Conservation (phyloP, 2,329 filamentous ascomycete genomes). For the Xylariaceae sp. region DNA sequence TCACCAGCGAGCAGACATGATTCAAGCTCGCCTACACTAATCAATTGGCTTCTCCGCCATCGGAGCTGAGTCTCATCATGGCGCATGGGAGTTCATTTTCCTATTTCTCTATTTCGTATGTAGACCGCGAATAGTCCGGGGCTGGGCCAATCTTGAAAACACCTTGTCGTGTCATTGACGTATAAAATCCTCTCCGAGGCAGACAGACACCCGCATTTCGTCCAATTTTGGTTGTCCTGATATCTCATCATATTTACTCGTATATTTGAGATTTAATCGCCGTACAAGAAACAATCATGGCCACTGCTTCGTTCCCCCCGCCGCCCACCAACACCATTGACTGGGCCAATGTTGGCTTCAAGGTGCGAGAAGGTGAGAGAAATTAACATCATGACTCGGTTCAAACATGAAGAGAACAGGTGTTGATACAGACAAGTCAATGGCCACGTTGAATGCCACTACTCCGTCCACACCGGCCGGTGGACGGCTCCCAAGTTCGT, state of each 20-base stretch:
- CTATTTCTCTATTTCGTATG: not conserved
- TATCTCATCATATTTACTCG: too few species aligned
- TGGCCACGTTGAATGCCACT: slow-evolving; percentile 87
- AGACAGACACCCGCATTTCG: not conserved
- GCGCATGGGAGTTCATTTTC: not conserved
- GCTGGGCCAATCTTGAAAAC: not conserved
- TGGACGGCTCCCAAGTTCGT: slow-evolving; percentile 80
- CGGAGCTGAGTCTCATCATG: slow-evolving; percentile 12
- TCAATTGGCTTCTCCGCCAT: slow-evolving; percentile 12
- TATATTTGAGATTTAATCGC: too few species aligned
- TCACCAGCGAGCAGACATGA: not conserved
- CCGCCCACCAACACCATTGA: slow-evolving; percentile 77
- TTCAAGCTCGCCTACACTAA: not conserved
- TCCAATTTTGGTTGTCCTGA: not conserved
- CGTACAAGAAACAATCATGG: slow-evolving; percentile 30
- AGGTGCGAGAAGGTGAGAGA: slow-evolving; percentile 72
- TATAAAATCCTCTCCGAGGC: not conserved
- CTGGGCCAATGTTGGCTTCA: slow-evolving; percentile 91
- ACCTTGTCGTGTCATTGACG: not conserved
- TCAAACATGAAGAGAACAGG: not conserved
- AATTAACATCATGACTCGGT: not conserved
- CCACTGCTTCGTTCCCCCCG: slow-evolving; percentile 58
- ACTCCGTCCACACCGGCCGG: slow-evolving; percentile 64
- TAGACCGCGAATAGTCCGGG: too few species aligned
- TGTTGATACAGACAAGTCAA: slow-evolving; percentile 56